A percentile compares a stretch with the other conserved stretches of the same genome.
Conservation (phyloP, 371 early-diverging fungal species). For the Mucor saturninus region DNA sequence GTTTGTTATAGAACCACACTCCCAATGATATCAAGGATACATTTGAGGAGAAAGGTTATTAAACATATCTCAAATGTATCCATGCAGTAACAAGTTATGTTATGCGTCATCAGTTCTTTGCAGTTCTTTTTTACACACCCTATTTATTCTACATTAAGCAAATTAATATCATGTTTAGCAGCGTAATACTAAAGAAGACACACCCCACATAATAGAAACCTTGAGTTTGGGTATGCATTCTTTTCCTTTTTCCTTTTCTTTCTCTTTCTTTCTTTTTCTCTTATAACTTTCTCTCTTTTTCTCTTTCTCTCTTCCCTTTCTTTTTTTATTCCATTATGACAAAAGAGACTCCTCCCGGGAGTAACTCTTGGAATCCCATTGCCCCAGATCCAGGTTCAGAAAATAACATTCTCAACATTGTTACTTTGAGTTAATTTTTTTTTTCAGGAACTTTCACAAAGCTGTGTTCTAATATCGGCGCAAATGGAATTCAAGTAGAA, state of each 20-base stretch:
- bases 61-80: constrained; percentile 6
- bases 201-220: constrained; percentile 1
- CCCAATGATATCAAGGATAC: not conserved
- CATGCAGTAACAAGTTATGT: constrained; percentile 2
- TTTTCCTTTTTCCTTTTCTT: constrained; percentile 8
- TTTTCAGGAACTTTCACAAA: constrained; percentile 23
- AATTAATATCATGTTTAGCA: constrained; percentile 16
- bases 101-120: constrained; percentile 7
- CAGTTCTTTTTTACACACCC: not conserved
- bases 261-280: constrained; percentile 4
- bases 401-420: not conserved
- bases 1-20: not conserved
- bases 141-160: constrained; percentile 13
- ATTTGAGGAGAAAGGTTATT: constrained; percentile 3
- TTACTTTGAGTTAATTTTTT: not conserved
- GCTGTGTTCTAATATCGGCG: constrained; percentile 29
- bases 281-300: constrained; percentile 9
- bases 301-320: constrained; percentile 8
- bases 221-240: constrained; percentile 7
- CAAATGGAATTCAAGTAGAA: constrained; percentile 26
- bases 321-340: constrained; percentile 14
- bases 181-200: not conserved
- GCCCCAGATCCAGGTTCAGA: constrained; percentile 23
- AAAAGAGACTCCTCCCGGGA: constrained; percentile 20
- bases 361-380: constrained; percentile 19